A percentile compares a stretch with the other conserved stretches of the same genome.
These are phyloP conservation scores for Alternaria triticina DNA, from an alignment of 2,329 filamentous ascomycete species.

Conservation along the genomic window DNA sequence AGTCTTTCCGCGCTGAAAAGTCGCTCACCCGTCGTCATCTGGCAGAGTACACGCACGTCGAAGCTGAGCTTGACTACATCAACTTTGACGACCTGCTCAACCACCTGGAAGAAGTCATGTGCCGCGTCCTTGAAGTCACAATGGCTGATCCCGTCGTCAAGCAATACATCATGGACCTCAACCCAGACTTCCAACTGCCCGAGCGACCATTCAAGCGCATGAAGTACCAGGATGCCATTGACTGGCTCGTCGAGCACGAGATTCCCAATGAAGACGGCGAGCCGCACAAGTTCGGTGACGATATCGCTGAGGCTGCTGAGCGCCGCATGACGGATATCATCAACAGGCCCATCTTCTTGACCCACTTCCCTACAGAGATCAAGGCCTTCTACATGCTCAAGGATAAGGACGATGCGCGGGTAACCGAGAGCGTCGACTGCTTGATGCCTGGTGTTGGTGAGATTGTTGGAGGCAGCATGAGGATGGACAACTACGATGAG, in stretches of 20 bases:
- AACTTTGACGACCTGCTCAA: constrained; percentile 85
- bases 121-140: constrained; percentile 79
- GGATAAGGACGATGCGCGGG: constrained; percentile 76
- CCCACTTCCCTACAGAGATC: constrained; percentile 96
- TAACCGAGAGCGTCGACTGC: constrained; percentile 91
- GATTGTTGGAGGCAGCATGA: constrained; percentile 96
- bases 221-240: constrained; percentile 91
- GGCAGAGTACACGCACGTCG: constrained; percentile 95
- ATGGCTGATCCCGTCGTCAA: constrained; percentile 76
- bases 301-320: constrained; percentile 97
- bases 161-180: constrained; percentile 79
- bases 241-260: constrained; percentile 88
- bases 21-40: constrained; percentile 91
- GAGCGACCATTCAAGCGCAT: constrained; percentile 90
- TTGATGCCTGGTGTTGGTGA: constrained; percentile 94
- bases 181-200: constrained; percentile 86
- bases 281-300: constrained; percentile 90
- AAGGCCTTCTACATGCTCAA: constrained; percentile 99
- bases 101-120: constrained; percentile 88
- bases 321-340: constrained; percentile 96
- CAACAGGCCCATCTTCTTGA: constrained; percentile 93
- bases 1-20: constrained; percentile 98
- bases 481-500: constrained; percentile 90
- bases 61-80: constrained; percentile 96
- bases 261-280: constrained; percentile 94